Conservation (phyloP, 768 basidiomycete species). For the Phaeolepiota aurea region DNA sequence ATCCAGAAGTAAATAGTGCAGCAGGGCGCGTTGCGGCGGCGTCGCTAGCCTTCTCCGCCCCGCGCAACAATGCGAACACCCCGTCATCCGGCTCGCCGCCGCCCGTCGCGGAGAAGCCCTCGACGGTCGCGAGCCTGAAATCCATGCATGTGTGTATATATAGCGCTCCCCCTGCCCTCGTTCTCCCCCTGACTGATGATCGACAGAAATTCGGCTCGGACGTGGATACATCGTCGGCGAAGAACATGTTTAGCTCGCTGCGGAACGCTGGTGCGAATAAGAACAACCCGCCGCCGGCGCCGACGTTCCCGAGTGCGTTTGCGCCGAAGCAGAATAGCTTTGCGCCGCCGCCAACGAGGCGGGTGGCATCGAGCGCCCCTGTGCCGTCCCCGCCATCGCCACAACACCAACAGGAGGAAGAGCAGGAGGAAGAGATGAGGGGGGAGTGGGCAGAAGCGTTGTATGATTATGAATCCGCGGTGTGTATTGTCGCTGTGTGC, state of each 20-base stretch:
- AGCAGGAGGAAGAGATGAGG: slow-evolving; percentile 23
- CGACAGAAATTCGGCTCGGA: slow-evolving; percentile 47
- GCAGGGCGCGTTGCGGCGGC: slow-evolving; percentile 54
- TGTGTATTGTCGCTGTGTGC: slow-evolving; percentile 14
- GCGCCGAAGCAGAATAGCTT: slow-evolving; percentile 32
- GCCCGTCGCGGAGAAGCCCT: slow-evolving; percentile 20
- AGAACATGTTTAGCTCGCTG: slow-evolving; percentile 39
- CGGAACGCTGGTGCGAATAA: slow-evolving; percentile 31
- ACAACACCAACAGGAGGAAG: slow-evolving; percentile 19
- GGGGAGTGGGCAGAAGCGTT: slow-evolving; percentile 76
- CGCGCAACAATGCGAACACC: slow-evolving; percentile 14
- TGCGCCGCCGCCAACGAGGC: slow-evolving; percentile 44
- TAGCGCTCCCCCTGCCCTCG: slow-evolving; percentile 2
- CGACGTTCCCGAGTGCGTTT: slow-evolving; percentile 31
- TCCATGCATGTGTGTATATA: slow-evolving; percentile 18
- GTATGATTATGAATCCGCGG: slow-evolving; percentile 67
- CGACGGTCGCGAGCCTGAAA: slow-evolving; percentile 12
- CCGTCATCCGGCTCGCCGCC: slow-evolving; percentile 12
- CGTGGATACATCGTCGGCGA: slow-evolving; percentile 44
- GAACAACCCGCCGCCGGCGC: slow-evolving; percentile 23
- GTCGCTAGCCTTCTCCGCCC: slow-evolving; percentile 32
- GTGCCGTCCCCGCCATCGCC: slow-evolving; percentile 20
- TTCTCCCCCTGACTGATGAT: background rate
- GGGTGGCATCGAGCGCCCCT: slow-evolving; percentile 10
- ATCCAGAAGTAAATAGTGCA: slow-evolving; percentile 30